Conservation (phyloP, 75 land plant genomes). For the Picea glauca region DNA sequence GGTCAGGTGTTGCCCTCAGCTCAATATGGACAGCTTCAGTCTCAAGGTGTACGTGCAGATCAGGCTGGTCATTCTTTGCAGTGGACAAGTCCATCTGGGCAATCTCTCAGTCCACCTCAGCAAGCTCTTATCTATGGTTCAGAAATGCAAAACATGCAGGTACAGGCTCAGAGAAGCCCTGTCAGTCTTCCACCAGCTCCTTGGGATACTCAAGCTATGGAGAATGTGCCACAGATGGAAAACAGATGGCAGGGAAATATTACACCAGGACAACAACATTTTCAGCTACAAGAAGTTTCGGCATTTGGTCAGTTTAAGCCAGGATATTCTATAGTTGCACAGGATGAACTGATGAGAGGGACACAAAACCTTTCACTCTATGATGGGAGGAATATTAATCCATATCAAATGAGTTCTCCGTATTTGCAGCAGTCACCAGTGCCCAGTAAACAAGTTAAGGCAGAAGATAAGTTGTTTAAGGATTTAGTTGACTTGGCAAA, state of each 20-base stretch:
- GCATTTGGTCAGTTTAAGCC: constrained; percentile 2
- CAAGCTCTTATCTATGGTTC: constrained; percentile 28
- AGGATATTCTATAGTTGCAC: constrained; percentile 8
- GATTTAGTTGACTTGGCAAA: constrained; percentile 68
- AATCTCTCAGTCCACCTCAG: constrained; percentile 19
- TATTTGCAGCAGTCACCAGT: constrained; percentile 15
- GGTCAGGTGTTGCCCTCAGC: constrained; percentile 17
- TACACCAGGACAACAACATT: not conserved
- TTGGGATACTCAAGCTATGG: constrained; percentile 50
- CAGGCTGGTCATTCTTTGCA: constrained; percentile 10
- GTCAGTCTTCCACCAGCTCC: constrained; percentile 63
- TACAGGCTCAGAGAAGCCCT: constrained; percentile 1
- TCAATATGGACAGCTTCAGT: constrained; percentile 27
- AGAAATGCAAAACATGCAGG: constrained; percentile 6
- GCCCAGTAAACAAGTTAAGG: constrained; percentile 38
- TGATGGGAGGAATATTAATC: constrained; percentile 25
- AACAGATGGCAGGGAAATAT: constrained; percentile 4
- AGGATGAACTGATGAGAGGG: constrained; percentile 14
- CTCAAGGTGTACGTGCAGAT: constrained; percentile 16
- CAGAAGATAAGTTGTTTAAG: constrained; percentile 69
- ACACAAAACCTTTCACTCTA: constrained; percentile 53
- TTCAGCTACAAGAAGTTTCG: not conserved
- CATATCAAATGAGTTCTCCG: constrained; percentile 27
- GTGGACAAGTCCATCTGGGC: constrained; percentile 40
- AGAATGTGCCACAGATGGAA: constrained; percentile 11